Percentiles rank a stretch among this genome's conserved stretches.
phyloP scores from a whole-genome alignment of 495 filamentous ascomycete species.

The Schizothecium vesticola region DNA sequence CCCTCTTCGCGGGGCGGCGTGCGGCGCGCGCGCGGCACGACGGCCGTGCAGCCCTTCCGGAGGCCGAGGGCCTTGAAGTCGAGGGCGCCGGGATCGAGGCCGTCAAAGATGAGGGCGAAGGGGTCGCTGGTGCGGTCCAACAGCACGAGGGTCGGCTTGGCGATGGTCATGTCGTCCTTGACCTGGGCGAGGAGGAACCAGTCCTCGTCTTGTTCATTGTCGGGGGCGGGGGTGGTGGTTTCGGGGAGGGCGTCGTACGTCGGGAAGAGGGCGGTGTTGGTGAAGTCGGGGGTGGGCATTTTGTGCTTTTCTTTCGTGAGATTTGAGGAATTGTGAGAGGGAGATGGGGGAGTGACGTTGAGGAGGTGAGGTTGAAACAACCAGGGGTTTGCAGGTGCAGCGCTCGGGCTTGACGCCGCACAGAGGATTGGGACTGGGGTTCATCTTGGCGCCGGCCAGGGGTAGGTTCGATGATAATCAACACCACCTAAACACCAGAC shows the following conservation, averaged over 20 bases:
- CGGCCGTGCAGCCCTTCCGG: slow-evolving; percentile 28
- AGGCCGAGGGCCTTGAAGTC: slow-evolving; percentile 25
- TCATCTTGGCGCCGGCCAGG: background rate
- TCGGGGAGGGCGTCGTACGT: slow-evolving; percentile 10
- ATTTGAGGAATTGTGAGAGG: background rate
- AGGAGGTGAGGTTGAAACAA: background rate
- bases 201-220: background rate
- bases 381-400: background rate
- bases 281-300: slow-evolving; percentile 31
- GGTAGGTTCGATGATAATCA: too few species aligned
- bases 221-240: background rate
- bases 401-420: background rate
- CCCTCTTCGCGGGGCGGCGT: slow-evolving; percentile 28
- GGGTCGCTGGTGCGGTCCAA: slow-evolving; percentile 24
- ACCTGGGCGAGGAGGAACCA: slow-evolving; percentile 41
- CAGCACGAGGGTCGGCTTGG: slow-evolving; percentile 40
- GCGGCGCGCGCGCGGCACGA: slow-evolving; percentile 27
- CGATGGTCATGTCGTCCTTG: slow-evolving; percentile 45
- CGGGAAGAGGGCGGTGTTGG: slow-evolving; percentile 26
- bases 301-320: background rate
- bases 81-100: slow-evolving; percentile 13
- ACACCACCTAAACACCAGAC: background rate
- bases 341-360: background rate
- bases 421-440: background rate
- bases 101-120: slow-evolving; percentile 38